Base-by-base conservation (phyloP, 441 rosid species). In the Geranium incanum region DNA sequence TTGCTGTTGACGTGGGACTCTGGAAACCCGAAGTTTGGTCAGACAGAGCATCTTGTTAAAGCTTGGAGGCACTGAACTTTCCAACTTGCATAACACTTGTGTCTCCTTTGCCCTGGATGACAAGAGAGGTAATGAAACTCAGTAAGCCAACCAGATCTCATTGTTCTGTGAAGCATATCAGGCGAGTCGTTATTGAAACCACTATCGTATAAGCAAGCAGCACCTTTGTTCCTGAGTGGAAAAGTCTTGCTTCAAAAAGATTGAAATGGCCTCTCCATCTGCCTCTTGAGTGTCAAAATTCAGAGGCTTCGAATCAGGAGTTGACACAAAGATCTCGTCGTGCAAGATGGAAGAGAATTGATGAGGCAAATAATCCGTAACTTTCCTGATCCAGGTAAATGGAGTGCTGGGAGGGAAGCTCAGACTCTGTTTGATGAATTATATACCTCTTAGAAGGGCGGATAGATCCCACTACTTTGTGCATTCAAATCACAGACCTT, bases 191-290 rank as follows among this genome's bases (percentile, higher is more conserved):
- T 21, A 28, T 4, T 16, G 28, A 59, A 59, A 6, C 9, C 65
- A 59, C 28, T 18, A 2, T 18, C 21, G 23, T 57, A 16, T 12
- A 57, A 57, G 28, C 21, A 57, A 57, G 8, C 64, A 5, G 28
- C 64, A 9, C 64, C 64, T 57, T 57, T 57, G 64, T 57, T 19
- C 64, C 64, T 57, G 33, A 59, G 19, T 9, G 65, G 65, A 9
- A 59, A 19, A 19, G 15, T 16, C 33, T 19, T 57, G 33, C 65
- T 11, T 19, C 65, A 8, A 59, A 59, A 16, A 59, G 33, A 28
- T 59, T 21, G 65, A 28, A 59, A 18, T 21, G 33, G 33, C 33
- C 65, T 59, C 12, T 59, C 33, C 65, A 59, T 18, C 5, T 59
- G 3, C 65, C 19, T 6, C 23, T 59, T 59, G 36, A 7, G 33